Evolutionary conservation across 495 filamentous ascomycete genomes (phyloP).

Genomic region (Daldinia childiae): DNA sequence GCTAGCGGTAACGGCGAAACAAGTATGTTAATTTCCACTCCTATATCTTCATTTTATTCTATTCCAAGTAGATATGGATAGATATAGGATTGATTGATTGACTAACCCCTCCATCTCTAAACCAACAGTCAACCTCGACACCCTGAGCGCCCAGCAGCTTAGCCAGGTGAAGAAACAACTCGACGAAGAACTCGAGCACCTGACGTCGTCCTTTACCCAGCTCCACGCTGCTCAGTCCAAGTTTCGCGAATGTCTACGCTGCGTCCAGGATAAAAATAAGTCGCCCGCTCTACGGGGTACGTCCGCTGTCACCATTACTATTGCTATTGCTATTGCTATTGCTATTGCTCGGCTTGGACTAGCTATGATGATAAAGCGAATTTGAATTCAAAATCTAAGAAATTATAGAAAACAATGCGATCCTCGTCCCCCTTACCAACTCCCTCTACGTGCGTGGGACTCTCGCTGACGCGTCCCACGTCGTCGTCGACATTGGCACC

Average conservation of each 20-base stretch:
- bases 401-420: slow-evolving; percentile 62
- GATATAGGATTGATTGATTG: neutral
- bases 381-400: slow-evolving; percentile 1
- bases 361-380: neutral
- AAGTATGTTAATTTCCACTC: slow-evolving; percentile 13
- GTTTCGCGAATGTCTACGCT: slow-evolving; percentile 87
- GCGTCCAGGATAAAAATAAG: slow-evolving; percentile 69
- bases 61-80: too few relatives aligned
- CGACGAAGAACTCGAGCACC: slow-evolving; percentile 92
- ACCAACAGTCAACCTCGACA: slow-evolving; percentile 56
- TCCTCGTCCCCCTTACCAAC: slow-evolving; percentile 90
- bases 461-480: slow-evolving; percentile 77
- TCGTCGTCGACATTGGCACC: slow-evolving; percentile 95
- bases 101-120: neutral
- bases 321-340: neutral
- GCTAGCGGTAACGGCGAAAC: slow-evolving; percentile 28
- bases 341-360: neutral
- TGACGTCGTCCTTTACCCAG: slow-evolving; percentile 87
- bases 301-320: slow-evolving; percentile 10
- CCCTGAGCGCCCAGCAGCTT: slow-evolving; percentile 61
- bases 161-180: slow-evolving; percentile 88
- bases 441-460: slow-evolving; percentile 92
- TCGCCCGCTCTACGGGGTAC: slow-evolving; percentile 50
- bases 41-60: neutral
- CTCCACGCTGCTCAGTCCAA: slow-evolving; percentile 88